phyloP scores from a whole-genome alignment of 805 yeast genomes.

The Priceomyces melissophilus region DNA sequence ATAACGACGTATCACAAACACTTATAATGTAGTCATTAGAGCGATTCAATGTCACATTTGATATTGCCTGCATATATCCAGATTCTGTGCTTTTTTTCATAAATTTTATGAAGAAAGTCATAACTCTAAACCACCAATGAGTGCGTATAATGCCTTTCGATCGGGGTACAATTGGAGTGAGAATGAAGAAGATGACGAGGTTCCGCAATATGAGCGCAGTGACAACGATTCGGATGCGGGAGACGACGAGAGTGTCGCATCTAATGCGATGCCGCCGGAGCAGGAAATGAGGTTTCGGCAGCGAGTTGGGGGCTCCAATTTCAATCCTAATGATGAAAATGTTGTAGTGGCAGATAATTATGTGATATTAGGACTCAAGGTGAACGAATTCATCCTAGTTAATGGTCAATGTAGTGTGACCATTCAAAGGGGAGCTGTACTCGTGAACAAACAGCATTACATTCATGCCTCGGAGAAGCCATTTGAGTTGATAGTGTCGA shows the following conservation, averaged over 20 bases:
- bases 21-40: too few species aligned
- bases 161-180: slow-evolving; percentile 10
- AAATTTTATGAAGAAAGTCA: too few species aligned
- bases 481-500: slow-evolving; percentile 26
- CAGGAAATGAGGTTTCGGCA: not conserved
- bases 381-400: slow-evolving; percentile 40
- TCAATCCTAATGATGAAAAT: slow-evolving; percentile 37
- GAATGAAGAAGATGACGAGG: slow-evolving; percentile 14
- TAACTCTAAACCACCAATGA: slow-evolving; percentile 15
- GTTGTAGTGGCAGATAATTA: slow-evolving; percentile 26
- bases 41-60: too few species aligned
- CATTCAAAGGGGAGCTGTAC: slow-evolving; percentile 46
- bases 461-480: slow-evolving; percentile 18
- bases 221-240: slow-evolving; percentile 1
- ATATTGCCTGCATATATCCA: too few species aligned
- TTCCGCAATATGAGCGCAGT: slow-evolving; percentile 14
- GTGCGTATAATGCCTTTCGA: slow-evolving; percentile 32
- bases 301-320: slow-evolving; percentile 28
- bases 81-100: too few species aligned
- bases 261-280: not conserved
- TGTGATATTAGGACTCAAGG: slow-evolving; percentile 41
- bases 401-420: slow-evolving; percentile 45
- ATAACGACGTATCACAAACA: too few species aligned
- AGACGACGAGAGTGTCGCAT: not conserved
- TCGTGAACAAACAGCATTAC: slow-evolving; percentile 37